A percentile compares a stretch with the other conserved stretches of the same genome.
phyloP scores from a whole-genome alignment of 306 rosid species.

The Corylus avellana region DNA sequence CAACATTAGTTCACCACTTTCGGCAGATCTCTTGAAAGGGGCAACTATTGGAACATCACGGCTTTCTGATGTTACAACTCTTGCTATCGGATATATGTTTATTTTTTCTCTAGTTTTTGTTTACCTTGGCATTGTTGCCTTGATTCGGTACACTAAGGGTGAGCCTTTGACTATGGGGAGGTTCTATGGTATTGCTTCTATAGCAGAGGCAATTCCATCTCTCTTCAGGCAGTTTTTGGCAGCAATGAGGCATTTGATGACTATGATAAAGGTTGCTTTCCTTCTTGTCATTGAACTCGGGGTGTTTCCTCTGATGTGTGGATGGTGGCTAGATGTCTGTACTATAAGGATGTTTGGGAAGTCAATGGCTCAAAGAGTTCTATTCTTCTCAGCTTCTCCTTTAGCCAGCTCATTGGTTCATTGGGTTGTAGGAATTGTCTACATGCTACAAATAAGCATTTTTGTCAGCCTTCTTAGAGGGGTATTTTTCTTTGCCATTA shows the following conservation, averaged over 20 bases:
- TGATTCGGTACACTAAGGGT: slow-evolving; percentile 87
- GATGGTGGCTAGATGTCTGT: slow-evolving; percentile 99
- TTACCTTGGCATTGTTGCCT: slow-evolving; percentile 79
- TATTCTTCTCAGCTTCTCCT: slow-evolving; percentile 92
- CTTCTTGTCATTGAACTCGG: slow-evolving; percentile 98
- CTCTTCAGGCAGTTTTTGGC: slow-evolving; percentile 97
- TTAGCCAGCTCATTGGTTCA: slow-evolving; percentile 94
- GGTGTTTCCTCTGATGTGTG: slow-evolving; percentile 98
- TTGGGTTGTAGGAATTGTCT: slow-evolving; percentile 98
- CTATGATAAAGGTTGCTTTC: slow-evolving; percentile 99
- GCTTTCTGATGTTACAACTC: slow-evolving; percentile 93
- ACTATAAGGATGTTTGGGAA: slow-evolving; percentile 97
- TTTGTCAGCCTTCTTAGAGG: slow-evolving; percentile 99
- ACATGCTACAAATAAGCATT: slow-evolving; percentile 98
- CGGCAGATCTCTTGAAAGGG: slow-evolving; percentile 69
- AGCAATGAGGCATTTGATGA: slow-evolving; percentile 98
- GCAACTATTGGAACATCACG: slow-evolving; percentile 68
- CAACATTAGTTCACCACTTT: slow-evolving; percentile 58
- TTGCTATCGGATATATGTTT: slow-evolving; percentile 88
- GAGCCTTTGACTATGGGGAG: slow-evolving; percentile 88
- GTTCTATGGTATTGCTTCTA: slow-evolving; percentile 86
- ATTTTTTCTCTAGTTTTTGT: slow-evolving; percentile 71
- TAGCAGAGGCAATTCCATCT: slow-evolving; percentile 92
- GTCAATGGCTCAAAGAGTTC: slow-evolving; percentile 95
- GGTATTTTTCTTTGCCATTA: slow-evolving; percentile 50